Conservation (phyloP, 169 alveolate species). For the Miamiensis avidus region DNA sequence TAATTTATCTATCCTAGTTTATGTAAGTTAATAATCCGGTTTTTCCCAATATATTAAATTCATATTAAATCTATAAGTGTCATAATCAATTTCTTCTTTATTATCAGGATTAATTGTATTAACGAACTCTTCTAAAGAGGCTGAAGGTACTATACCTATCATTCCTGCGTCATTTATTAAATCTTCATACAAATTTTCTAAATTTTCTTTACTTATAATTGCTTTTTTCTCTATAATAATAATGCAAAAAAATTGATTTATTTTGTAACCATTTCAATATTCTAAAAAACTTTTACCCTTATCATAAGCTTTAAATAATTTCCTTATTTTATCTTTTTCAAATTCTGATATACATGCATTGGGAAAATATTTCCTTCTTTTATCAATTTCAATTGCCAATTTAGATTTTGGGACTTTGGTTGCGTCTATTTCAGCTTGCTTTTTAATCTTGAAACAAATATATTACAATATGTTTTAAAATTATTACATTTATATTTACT, state of each 20-base stretch:
- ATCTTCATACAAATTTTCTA: constrained; percentile 44
- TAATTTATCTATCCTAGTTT: constrained; percentile 50
- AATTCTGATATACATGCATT: constrained; percentile 71
- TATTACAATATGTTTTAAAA: no score
- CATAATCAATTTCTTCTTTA: constrained; percentile 51
- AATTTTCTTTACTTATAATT: constrained; percentile 48
- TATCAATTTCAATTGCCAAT: constrained; percentile 54
- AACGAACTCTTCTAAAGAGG: constrained; percentile 30
- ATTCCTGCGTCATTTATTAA: constrained; percentile 55
- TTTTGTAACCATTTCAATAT: constrained; percentile 19
- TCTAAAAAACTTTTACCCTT: constrained; percentile 38
- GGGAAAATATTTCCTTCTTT: constrained; percentile 61
- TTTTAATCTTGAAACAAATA: neutral
- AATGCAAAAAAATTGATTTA: constrained; percentile 33
- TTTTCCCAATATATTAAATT: constrained; percentile 56
- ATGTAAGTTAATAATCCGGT: constrained; percentile 42
- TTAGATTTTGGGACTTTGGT: constrained; percentile 61
- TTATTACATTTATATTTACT: constrained; percentile 5
- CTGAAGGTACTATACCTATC: constrained; percentile 75
- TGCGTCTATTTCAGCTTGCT: constrained; percentile 47
- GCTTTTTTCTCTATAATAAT: constrained; percentile 56
- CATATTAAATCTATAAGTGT: constrained; percentile 58
- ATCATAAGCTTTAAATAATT: constrained; percentile 74
- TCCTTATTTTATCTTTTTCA: constrained; percentile 77
- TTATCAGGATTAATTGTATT: constrained; percentile 49